phyloP scores from a whole-genome alignment of 768 basidiomycete genomes.

The Tulasnella sp. region DNA sequence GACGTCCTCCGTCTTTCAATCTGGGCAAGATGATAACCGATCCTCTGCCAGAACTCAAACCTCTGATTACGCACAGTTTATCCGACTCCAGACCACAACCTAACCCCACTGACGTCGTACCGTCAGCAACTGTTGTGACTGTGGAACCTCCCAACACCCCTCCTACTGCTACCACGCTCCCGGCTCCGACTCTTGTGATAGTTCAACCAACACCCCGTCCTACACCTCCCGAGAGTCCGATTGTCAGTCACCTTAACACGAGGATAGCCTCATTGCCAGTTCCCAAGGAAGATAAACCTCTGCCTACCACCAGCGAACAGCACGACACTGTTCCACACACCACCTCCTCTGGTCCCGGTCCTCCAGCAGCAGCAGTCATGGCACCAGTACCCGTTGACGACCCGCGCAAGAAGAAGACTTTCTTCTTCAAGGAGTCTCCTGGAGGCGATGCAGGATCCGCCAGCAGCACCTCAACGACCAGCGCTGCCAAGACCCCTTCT shows the following conservation, averaged over 20 bases:
- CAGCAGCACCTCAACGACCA: slow-evolving; percentile 5
- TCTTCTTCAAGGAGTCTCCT: slow-evolving; percentile 28
- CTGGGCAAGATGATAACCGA: slow-evolving; percentile 47
- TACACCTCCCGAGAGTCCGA: slow-evolving; percentile 61
- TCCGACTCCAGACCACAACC: not conserved
- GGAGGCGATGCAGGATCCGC: slow-evolving; percentile 14
- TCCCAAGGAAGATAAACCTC: not conserved
- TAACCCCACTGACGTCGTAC: slow-evolving; percentile 2
- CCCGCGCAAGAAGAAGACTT: slow-evolving; percentile 19
- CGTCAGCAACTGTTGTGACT: slow-evolving; percentile 29
- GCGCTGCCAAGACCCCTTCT: not conserved
- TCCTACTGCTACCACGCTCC: slow-evolving; percentile 41
- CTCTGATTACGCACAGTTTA: slow-evolving; percentile 30
- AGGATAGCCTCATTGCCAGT: slow-evolving; percentile 17
- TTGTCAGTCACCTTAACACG: slow-evolving; percentile 15
- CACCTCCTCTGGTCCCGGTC: slow-evolving; percentile 32
- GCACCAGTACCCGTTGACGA: slow-evolving; percentile 23
- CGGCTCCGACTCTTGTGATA: slow-evolving; percentile 50
- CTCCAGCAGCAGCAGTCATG: not conserved
- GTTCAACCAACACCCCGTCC: slow-evolving; percentile 50
- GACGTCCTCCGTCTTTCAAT: slow-evolving; percentile 24
- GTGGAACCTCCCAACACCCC: slow-evolving; percentile 35
- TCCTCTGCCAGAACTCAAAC: slow-evolving; percentile 46
- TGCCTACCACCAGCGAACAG: slow-evolving; percentile 18
- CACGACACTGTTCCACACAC: slow-evolving; percentile 26